A percentile compares a stretch with the other conserved stretches of the same genome.
These are phyloP conservation scores for Xylaria sp. DNA, from an alignment of 2,329 filamentous ascomycete species.

Conservation along the genomic window DNA sequence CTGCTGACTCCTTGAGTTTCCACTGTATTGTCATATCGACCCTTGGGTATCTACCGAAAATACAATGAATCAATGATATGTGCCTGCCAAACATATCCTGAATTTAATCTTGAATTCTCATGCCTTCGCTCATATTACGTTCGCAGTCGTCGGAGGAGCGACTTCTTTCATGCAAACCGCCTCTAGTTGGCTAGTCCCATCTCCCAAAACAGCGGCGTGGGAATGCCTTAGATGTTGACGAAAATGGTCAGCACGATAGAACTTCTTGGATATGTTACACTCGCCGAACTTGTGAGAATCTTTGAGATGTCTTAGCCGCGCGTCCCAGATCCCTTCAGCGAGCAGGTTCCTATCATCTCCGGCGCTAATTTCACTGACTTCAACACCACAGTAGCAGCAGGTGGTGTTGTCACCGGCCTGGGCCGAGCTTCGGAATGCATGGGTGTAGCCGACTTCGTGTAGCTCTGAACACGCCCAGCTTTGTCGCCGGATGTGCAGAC, in stretches of 20 bases:
- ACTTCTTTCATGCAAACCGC: slow-evolving; percentile 12
- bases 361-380: neutral
- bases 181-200: slow-evolving; percentile 4
- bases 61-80: neutral
- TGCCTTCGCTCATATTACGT: neutral
- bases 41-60: slow-evolving; percentile 3
- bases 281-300: slow-evolving; percentile 11
- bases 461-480: slow-evolving; percentile 14
- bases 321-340: neutral
- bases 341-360: neutral
- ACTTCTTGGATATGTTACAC: slow-evolving; percentile 9
- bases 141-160: neutral
- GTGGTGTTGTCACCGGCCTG: neutral
- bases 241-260: slow-evolving; percentile 18
- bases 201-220: slow-evolving; percentile 10
- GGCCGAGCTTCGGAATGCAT: neutral
- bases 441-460: slow-evolving; percentile 1
- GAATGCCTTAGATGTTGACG: slow-evolving; percentile 19
- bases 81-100: neutral
- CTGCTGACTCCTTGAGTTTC: neutral
- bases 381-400: slow-evolving; percentile 7
- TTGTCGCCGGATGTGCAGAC: slow-evolving; percentile 4
- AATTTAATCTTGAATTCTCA: neutral
- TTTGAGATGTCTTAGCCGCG: slow-evolving; percentile 3
- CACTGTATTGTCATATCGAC: neutral